phyloP scores from a whole-genome alignment of 2,329 filamentous ascomycete species.

The Conoideocrella luteorostrata region DNA sequence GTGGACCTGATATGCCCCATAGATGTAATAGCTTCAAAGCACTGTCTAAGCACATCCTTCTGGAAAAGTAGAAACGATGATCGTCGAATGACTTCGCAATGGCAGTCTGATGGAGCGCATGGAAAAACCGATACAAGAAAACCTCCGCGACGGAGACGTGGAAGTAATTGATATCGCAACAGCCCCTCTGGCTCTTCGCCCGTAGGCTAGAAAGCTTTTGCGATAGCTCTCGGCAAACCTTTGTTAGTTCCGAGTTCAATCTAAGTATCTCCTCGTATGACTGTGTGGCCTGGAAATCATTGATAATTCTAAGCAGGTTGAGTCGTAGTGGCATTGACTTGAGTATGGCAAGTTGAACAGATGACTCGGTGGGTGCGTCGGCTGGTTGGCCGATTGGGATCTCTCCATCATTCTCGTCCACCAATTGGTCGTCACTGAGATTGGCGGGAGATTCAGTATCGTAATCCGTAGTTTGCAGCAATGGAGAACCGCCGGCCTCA shows the following conservation, averaged over 20 bases:
- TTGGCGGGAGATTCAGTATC: constrained; percentile 45
- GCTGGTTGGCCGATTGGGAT: constrained; percentile 8
- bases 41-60: constrained; percentile 42
- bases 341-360: constrained; percentile 40
- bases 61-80: constrained; percentile 46
- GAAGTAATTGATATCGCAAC: constrained; percentile 24
- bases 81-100: constrained; percentile 36
- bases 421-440: constrained; percentile 45
- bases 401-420: constrained; percentile 26
- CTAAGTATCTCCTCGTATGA: constrained; percentile 42
- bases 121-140: constrained; percentile 39
- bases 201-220: constrained; percentile 29
- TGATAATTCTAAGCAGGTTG: constrained; percentile 37
- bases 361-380: constrained; percentile 35
- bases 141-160: constrained; percentile 37
- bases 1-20: constrained; percentile 20
- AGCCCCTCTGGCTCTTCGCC: constrained; percentile 15
- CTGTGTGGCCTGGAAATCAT: constrained; percentile 35
- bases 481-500: constrained; percentile 43
- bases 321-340: constrained; percentile 38
- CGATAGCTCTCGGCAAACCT: constrained; percentile 27
- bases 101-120: constrained; percentile 49
- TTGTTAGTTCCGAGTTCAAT: constrained; percentile 38
- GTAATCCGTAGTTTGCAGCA: constrained; percentile 40
- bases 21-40: constrained; percentile 29